These are phyloP conservation scores for Chrysosporium queenslandicum DNA, from an alignment of 2,329 filamentous ascomycete species.

Conservation along the genomic window DNA sequence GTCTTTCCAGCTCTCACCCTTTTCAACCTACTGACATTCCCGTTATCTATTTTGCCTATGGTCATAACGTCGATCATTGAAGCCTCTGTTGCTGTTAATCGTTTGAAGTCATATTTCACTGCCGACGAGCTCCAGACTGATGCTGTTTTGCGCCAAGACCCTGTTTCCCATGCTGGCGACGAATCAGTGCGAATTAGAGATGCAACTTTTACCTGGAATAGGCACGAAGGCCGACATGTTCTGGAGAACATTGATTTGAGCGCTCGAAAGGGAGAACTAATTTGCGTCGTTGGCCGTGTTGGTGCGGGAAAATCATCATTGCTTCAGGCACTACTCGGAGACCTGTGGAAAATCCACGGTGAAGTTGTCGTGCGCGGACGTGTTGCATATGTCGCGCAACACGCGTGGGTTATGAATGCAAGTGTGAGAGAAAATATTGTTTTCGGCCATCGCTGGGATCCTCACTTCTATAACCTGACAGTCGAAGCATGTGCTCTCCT, in stretches of 20 bases:
- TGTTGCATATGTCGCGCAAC: constrained; percentile 85
- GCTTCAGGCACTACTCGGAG: constrained; percentile 76
- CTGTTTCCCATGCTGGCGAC: constrained; percentile 67
- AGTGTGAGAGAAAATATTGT: constrained; percentile 95
- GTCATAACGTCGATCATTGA: constrained; percentile 95
- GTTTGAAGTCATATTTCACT: constrained; percentile 71
- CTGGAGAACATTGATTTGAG: constrained; percentile 79
- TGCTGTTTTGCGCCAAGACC: constrained; percentile 60
- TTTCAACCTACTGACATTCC: constrained; percentile 94
- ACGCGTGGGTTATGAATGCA: constrained; percentile 95
- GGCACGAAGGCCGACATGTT: constrained; percentile 56
- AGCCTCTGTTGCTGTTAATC: constrained; percentile 79
- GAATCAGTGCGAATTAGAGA: constrained; percentile 76
- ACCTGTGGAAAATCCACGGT: constrained; percentile 81
- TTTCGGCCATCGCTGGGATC: constrained; percentile 89
- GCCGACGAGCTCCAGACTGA: constrained; percentile 85
- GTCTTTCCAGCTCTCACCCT: constrained; percentile 88
- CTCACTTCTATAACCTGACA: constrained; percentile 86
- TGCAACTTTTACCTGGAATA: constrained; percentile 90
- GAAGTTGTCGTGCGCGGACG: constrained; percentile 71
- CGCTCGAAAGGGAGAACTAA: constrained; percentile 84
- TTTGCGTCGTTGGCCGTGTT: constrained; percentile 88
- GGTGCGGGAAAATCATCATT: constrained; percentile 91
- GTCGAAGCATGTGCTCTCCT: constrained; percentile 80
- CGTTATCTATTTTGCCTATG: constrained; percentile 88